Percentiles rank a stretch among this genome's conserved stretches.
Conservation (phyloP, 768 basidiomycete species). For the Mycena latifolia region DNA sequence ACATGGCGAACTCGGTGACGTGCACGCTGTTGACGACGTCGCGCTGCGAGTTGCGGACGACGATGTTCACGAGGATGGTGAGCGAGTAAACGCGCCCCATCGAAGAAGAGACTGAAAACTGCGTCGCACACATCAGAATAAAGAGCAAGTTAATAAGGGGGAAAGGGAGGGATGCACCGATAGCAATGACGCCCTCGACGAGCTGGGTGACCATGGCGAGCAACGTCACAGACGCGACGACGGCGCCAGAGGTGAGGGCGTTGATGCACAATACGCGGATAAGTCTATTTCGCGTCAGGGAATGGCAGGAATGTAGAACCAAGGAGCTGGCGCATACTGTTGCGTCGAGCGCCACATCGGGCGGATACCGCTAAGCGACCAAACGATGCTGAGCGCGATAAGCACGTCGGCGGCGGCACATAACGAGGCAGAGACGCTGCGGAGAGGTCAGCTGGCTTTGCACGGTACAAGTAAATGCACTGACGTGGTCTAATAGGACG, state of each 20-base stretch:
- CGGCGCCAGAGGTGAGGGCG: slow-evolving; percentile 22
- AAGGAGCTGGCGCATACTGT: slow-evolving; percentile 1
- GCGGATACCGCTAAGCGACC: slow-evolving; percentile 20
- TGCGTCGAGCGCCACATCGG: slow-evolving; percentile 21
- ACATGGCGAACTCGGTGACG: not conserved
- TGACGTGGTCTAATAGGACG: not conserved
- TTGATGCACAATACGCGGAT: slow-evolving; percentile 12
- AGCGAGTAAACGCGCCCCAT: slow-evolving; percentile 31
- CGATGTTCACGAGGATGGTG: not conserved
- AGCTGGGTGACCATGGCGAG: slow-evolving; percentile 3
- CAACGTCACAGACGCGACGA: slow-evolving; percentile 9
- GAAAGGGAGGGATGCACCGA: not conserved
- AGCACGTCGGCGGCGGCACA: slow-evolving; percentile 20
- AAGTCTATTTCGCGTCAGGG: not conserved
- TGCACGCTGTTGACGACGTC: not conserved
- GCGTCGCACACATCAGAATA: not conserved
- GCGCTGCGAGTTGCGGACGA: slow-evolving; percentile 5
- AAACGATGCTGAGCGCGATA: slow-evolving; percentile 23
- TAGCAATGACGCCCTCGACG: not conserved
- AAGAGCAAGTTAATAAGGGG: not conserved
- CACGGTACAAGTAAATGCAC: too few species aligned
- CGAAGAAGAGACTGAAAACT: slow-evolving; percentile 31
- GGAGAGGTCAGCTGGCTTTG: not conserved
- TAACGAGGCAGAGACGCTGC: not conserved
- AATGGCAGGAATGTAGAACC: not conserved